These are phyloP conservation scores for Hypomontagnella monticulosa DNA, from an alignment of 495 filamentous ascomycete genomes.

Conservation along the genomic window DNA sequence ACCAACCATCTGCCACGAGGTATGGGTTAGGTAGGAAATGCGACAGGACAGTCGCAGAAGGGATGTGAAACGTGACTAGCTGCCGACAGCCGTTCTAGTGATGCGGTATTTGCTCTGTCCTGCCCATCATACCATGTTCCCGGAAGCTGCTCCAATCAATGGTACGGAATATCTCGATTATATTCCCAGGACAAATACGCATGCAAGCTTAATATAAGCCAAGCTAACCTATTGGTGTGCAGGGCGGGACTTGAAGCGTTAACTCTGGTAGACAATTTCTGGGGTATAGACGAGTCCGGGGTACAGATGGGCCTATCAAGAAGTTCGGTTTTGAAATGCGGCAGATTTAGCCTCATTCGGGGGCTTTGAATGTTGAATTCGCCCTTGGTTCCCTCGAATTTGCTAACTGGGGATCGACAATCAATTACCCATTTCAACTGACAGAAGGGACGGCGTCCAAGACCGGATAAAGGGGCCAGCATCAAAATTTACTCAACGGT, in stretches of 20 bases:
- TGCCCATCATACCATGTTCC: constrained; percentile 22
- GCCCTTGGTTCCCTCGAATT: constrained; percentile 2
- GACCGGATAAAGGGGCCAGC: constrained; percentile 36
- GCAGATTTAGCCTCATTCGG: constrained; percentile 46
- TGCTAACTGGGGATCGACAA: constrained; percentile 12
- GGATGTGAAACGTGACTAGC: constrained; percentile 26
- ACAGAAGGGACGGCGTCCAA: constrained; percentile 31
- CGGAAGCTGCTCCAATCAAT: constrained; percentile 23
- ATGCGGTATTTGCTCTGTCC: constrained; percentile 21
- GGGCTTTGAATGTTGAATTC: neutral
- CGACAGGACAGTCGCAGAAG: constrained; percentile 22
- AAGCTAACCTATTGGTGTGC: constrained; percentile 19
- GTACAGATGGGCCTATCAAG: constrained; percentile 33
- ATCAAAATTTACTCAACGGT: constrained; percentile 16
- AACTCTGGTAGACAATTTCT: constrained; percentile 15
- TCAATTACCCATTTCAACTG: constrained; percentile 29
- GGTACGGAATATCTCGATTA: constrained; percentile 3
- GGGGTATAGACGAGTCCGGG: constrained; percentile 40
- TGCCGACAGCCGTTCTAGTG: constrained; percentile 26
- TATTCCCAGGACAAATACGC: constrained; percentile 6
- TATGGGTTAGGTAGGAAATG: constrained; percentile 38
- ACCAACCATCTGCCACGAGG: constrained; percentile 9
- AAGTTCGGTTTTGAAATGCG: constrained; percentile 35
- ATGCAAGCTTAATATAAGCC: constrained; percentile 32
- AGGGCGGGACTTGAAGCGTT: constrained; percentile 25